These are phyloP conservation scores for Dactylellina leptospora DNA, from an alignment of 2,329 filamentous ascomycete genomes.

Conservation along the genomic window DNA sequence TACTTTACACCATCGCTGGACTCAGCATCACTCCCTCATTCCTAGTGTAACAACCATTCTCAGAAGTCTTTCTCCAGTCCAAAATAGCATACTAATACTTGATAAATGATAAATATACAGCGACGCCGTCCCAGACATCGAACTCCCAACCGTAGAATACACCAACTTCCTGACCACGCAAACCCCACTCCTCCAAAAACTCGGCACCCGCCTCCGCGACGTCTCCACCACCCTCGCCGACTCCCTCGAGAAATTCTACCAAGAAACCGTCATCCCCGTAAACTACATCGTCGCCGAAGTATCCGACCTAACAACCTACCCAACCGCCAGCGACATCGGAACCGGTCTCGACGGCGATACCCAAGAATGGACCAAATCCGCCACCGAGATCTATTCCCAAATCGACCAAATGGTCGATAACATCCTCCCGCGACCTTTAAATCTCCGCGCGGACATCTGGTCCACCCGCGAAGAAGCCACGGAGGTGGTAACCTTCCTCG, in stretches of 20 bases:
- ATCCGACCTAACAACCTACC: conserved; percentile 8
- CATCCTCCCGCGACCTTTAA: not conserved
- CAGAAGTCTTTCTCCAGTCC: too few species aligned
- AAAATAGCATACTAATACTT: too few species aligned
- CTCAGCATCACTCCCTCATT: not conserved
- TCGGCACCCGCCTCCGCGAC: not conserved
- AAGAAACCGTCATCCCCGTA: conserved; percentile 21
- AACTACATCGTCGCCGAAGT: not conserved
- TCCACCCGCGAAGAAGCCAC: not conserved
- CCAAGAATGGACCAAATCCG: not conserved
- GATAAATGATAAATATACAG: not conserved
- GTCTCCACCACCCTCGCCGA: conserved; percentile 4
- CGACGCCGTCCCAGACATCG: conserved; percentile 15
- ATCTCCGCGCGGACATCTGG: conserved; percentile 22
- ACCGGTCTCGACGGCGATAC: conserved; percentile 4
- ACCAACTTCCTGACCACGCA: not conserved
- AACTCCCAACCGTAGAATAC: conserved; percentile 9
- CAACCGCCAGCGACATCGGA: conserved; percentile 1
- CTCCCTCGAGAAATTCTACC: conserved; percentile 16
- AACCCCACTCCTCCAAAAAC: not conserved
- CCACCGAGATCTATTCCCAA: conserved; percentile 3
- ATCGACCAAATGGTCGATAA: conserved; percentile 8
- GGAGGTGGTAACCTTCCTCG: not conserved
- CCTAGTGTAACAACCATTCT: not conserved
- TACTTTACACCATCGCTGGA: not conserved